Percentiles rank a stretch among this genome's conserved stretches.
Conservation (phyloP, 495 filamentous ascomycete genomes). For the Xylaria bambusicola region DNA sequence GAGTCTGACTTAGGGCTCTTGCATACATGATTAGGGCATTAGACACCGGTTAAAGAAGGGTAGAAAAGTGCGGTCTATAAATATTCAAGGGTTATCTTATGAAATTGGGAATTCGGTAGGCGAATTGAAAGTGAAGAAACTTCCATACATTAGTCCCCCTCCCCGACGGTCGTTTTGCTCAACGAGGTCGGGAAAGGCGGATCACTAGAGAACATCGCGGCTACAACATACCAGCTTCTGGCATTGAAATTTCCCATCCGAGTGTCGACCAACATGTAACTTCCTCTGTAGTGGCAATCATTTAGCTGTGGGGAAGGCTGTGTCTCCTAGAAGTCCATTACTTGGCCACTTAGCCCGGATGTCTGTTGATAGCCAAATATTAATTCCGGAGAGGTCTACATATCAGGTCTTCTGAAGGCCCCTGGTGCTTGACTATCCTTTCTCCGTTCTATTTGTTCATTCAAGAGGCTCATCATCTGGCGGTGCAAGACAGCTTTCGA, state of each 20-base stretch:
- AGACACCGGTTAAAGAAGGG: not conserved
- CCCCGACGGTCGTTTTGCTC: no score
- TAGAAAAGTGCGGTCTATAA: not conserved
- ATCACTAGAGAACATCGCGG: no score
- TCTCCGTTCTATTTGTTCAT: not conserved
- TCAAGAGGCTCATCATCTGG: not conserved
- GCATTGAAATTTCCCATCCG: not conserved
- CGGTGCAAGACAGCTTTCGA: not conserved
- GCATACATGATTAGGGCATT: slow-evolving; percentile 2
- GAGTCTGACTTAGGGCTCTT: not conserved
- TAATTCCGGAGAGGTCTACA: slow-evolving; percentile 1
- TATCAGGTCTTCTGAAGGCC: not conserved
- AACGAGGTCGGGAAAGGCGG: no score
- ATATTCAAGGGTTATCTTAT: not conserved
- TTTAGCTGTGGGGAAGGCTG: not conserved
- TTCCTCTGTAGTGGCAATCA: slow-evolving; percentile 4
- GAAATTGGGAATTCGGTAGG: not conserved
- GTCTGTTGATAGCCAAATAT: not conserved
- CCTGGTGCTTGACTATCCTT: not conserved
- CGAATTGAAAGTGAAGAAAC: not conserved
- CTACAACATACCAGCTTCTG: no score
- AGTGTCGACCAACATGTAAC: not conserved
- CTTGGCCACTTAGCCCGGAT: not conserved
- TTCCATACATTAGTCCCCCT: slow-evolving; percentile 3
- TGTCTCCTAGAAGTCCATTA: not conserved